Conservation (phyloP, 805 yeast genomes). For the Barnettozyma sp. region DNA sequence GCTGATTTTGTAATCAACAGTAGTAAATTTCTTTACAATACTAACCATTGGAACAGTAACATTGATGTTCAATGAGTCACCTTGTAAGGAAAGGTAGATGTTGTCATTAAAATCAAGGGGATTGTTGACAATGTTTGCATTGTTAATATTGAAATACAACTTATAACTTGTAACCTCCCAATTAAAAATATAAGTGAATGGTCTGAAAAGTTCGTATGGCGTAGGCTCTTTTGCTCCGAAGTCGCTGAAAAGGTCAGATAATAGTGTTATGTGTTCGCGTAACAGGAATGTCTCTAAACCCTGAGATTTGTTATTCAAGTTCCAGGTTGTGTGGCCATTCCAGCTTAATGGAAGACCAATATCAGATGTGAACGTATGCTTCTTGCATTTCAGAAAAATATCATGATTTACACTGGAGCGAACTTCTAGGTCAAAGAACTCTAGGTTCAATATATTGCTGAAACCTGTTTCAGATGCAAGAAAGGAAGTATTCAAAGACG, state of each 20-base stretch:
- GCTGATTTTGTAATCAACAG: slow-evolving; percentile 40
- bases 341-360: slow-evolving; percentile 71
- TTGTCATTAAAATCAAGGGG: slow-evolving; percentile 82
- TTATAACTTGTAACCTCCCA: slow-evolving; percentile 57
- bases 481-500: slow-evolving; percentile 41
- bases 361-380: slow-evolving; percentile 47
- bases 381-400: slow-evolving; percentile 54
- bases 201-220: slow-evolving; percentile 72
- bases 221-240: slow-evolving; percentile 66
- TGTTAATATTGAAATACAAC: slow-evolving; percentile 74
- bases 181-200: slow-evolving; percentile 52
- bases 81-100: slow-evolving; percentile 66
- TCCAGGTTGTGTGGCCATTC: slow-evolving; percentile 77
- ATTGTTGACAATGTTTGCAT: slow-evolving; percentile 79
- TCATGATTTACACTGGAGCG: slow-evolving; percentile 88
- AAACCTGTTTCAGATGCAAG: slow-evolving; percentile 52
- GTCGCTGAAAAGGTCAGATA: slow-evolving; percentile 69
- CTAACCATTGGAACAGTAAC: slow-evolving; percentile 54
- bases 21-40: slow-evolving; percentile 43
- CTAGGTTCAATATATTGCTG: slow-evolving; percentile 40
- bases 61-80: slow-evolving; percentile 43
- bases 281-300: slow-evolving; percentile 57
- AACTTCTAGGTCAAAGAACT: slow-evolving; percentile 51
- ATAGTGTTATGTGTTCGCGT: slow-evolving; percentile 72
- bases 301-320: slow-evolving; percentile 43